Evolutionary conservation across 2,329 filamentous ascomycete species (phyloP).

Genomic region (Aspergillus aculeatinus): DNA sequence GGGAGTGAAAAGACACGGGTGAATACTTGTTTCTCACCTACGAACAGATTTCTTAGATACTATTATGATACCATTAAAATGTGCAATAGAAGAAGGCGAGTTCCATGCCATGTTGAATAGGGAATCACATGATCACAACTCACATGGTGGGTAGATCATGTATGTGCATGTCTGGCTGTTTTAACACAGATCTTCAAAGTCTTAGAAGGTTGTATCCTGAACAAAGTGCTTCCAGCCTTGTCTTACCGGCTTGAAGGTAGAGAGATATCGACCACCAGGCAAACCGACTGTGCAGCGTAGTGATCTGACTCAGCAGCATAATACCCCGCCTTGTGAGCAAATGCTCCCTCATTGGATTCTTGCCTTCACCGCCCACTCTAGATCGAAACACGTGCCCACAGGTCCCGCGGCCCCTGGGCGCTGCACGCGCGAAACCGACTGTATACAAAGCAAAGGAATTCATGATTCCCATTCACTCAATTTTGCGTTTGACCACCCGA

Average conservation of each 20-base stretch:
- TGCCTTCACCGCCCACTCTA: not conserved
- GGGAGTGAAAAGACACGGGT: slow-evolving; percentile 37
- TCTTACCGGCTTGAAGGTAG: too few relatives aligned
- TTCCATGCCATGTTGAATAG: not conserved
- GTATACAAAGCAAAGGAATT: not conserved
- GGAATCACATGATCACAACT: not conserved
- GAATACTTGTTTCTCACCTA: not conserved
- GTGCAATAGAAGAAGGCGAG: not conserved
- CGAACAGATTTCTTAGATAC: not conserved
- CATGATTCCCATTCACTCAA: not conserved
- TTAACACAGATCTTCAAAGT: too few relatives aligned
- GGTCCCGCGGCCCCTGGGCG: not conserved
- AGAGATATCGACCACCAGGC: too few relatives aligned
- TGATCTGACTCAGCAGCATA: slow-evolving; percentile 1
- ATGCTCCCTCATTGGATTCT: not conserved
- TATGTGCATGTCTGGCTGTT: too few relatives aligned
- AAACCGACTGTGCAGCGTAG: slow-evolving; percentile 17
- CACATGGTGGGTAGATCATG: too few relatives aligned
- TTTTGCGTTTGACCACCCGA: not conserved
- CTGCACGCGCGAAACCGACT: not conserved
- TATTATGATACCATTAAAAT: not conserved
- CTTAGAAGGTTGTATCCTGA: too few relatives aligned
- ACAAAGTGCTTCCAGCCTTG: too few relatives aligned
- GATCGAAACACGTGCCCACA: slow-evolving; percentile 1
- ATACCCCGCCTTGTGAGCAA: not conserved